phyloP scores from a whole-genome alignment of 2,329 filamentous ascomycete genomes.

The Calonectria pseudoturangicola region DNA sequence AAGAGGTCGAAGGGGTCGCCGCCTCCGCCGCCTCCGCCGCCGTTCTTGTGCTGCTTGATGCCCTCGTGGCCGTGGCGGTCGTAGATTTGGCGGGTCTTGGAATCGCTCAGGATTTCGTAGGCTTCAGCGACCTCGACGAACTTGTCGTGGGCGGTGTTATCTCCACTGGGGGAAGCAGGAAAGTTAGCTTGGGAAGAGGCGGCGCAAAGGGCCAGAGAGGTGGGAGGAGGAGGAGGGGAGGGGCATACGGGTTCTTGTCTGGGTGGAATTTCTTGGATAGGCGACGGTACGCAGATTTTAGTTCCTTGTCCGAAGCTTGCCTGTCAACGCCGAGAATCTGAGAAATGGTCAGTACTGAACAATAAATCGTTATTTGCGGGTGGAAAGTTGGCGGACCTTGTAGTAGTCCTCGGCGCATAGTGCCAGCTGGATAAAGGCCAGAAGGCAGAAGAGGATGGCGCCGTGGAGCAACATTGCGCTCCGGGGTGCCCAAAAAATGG shows the following conservation, averaged over 20 bases:
- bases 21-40: constrained; percentile 73
- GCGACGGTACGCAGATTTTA: constrained; percentile 94
- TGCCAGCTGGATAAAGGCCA: constrained; percentile 72
- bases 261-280: constrained; percentile 97
- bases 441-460: constrained; percentile 70
- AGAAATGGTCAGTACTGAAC: constrained; percentile 23
- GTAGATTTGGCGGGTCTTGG: constrained; percentile 90
- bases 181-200: background rate
- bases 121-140: constrained; percentile 97
- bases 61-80: constrained; percentile 96
- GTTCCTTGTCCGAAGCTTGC: constrained; percentile 87
- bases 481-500: constrained; percentile 42
- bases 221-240: constrained; percentile 45
- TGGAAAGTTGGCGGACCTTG: constrained; percentile 72
- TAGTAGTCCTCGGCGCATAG: constrained; percentile 84
- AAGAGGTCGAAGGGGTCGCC: constrained; percentile 98
- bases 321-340: constrained; percentile 88
- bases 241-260: constrained; percentile 94
- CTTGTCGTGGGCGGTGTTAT: constrained; percentile 87
- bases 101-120: constrained; percentile 91
- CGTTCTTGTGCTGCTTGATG: constrained; percentile 86
- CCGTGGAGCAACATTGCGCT: constrained; percentile 71
- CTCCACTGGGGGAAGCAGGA: constrained; percentile 72
- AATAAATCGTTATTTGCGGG: background rate
- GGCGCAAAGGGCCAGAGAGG: background rate